A percentile compares a stretch with the other conserved stretches of the same genome.
Conservation (phyloP, 2,329 filamentous ascomycete species). For the Lachnellula cervina region DNA sequence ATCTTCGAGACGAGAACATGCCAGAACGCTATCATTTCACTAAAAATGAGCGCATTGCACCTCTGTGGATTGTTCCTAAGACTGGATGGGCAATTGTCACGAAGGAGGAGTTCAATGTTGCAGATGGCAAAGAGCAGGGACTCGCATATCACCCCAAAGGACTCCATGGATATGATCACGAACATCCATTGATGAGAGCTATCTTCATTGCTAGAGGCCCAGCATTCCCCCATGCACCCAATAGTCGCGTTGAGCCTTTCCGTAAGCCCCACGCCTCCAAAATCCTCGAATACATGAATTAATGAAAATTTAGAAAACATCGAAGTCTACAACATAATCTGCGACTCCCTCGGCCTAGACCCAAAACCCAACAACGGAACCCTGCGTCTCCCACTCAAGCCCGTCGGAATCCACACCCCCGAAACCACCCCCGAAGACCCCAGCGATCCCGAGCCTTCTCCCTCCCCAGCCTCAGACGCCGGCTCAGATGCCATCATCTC, state of each 20-base stretch:
- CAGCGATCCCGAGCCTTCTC: conserved; percentile 45
- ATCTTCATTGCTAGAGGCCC: conserved; percentile 92
- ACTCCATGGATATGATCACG: conserved; percentile 90
- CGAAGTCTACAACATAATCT: conserved; percentile 91
- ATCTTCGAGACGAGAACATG: conserved; percentile 83
- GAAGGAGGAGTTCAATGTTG: conserved; percentile 71
- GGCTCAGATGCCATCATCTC: conserved; percentile 2
- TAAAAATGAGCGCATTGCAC: conserved; percentile 83
- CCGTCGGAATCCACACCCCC: conserved; percentile 44
- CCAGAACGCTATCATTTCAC: conserved; percentile 88
- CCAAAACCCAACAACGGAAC: conserved; percentile 86
- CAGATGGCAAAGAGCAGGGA: conserved; percentile 58
- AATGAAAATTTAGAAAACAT: conserved; percentile 64
- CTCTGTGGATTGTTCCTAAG: conserved; percentile 89
- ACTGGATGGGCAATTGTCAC: conserved; percentile 89
- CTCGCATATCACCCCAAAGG: conserved; percentile 73
- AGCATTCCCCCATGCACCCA: conserved; percentile 80
- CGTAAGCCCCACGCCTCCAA: conserved; percentile 51
- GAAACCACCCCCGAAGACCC: conserved; percentile 46
- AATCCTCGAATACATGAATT: conserved; percentile 24
- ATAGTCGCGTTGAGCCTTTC: conserved; percentile 74
- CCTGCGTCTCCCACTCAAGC: conserved; percentile 60
- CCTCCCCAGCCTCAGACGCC: not conserved
- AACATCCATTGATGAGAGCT: conserved; percentile 91
- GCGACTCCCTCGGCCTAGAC: conserved; percentile 72